phyloP scores from a whole-genome alignment of 139 green algal species.

The Chlamydomonas sp. region DNA sequence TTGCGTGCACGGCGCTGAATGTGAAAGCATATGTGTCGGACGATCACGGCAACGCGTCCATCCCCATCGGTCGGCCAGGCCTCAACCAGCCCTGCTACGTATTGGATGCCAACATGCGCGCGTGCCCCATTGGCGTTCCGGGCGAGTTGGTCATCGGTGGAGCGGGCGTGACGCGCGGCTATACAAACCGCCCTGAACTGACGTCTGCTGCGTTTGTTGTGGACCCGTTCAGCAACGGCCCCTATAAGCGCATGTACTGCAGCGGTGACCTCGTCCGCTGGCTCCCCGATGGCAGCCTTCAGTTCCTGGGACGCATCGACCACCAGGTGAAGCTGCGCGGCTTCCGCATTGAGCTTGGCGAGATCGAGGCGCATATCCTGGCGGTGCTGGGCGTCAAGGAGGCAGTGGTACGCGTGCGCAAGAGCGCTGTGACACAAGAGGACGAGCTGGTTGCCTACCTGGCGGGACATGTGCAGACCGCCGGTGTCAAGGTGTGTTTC shows the following conservation, averaged over 20 bases:
- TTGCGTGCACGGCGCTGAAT: too few relatives aligned
- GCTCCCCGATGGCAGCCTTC: slow-evolving; percentile 23
- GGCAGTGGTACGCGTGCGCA: too few relatives aligned
- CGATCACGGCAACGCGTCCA: too few relatives aligned
- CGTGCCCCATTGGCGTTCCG: slow-evolving; percentile 25
- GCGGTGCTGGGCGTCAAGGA: too few relatives aligned
- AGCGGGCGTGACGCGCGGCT: neutral
- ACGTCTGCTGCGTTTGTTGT: neutral
- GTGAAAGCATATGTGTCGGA: too few relatives aligned
- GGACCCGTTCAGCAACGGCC: neutral
- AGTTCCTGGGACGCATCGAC: slow-evolving; percentile 38
- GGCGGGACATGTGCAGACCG: too few relatives aligned
- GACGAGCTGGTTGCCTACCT: too few relatives aligned
- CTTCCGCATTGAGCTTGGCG: slow-evolving; percentile 48
- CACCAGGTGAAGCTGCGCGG: slow-evolving; percentile 47
- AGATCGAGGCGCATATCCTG: slow-evolving; percentile 49
- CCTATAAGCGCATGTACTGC: slow-evolving; percentile 35
- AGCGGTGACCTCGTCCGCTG: slow-evolving; percentile 40
- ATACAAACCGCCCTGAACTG: slow-evolving; percentile 1
- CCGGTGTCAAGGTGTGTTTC: too few relatives aligned
- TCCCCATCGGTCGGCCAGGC: slow-evolving; percentile 31
- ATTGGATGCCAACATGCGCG: slow-evolving; percentile 34
- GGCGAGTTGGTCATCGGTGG: slow-evolving; percentile 47
- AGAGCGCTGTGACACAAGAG: too few relatives aligned
- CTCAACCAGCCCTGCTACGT: slow-evolving; percentile 21